Base-by-base conservation (phyloP, 1,139 yeast species). In the Saccharomyces hybrid region DNA sequence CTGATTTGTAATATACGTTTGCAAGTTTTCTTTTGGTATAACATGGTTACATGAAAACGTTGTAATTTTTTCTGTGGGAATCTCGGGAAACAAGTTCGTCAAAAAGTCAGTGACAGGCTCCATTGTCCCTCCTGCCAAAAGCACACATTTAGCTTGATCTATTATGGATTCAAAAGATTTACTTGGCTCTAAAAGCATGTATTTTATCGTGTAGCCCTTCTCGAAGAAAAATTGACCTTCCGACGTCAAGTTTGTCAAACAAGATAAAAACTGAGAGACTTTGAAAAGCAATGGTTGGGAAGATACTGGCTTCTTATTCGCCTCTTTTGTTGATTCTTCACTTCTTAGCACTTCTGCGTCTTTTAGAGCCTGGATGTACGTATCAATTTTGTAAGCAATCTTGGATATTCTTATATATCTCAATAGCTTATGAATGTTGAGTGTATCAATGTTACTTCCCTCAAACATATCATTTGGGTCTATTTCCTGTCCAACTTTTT, bases 71-170 rank as follows among this genome's bases (percentile, higher is more conserved):
- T 66, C 57, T 0, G 73, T 61, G 1, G 77, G 64, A 4, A 84
- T 57, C 50, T 79, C 78, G 0, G 96, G 96, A 53, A 90, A 82
- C 44, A 91, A 72, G 59, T 78, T 80, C 29, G 81, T 76, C 8
- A 78, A 71, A 64, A 85, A 87, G 61, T 91, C 97, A 14, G 76
- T 69, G 56, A 84, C 76, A 0, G 99, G 99, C 65, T 89, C 95
- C 97, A 91, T 90, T 0, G 99, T 91, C 16, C 99, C 99, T 42
- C 99, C 99, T 9, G 96, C 95, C 4, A 91, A 69, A 2, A 91
- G 75, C 0, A 91, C 85, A 67, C 95, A 86, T 60, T 78, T 79
- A 0, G 91, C 79, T 34, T 83, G 79, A 5, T 81, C 80, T 0
- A 88, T 81, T 1, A 91, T 75, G 11, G 83, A 84, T 57, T 77